Percentiles rank a stretch among this genome's conserved stretches.
Conservation (phyloP, 75 land plant species). For the Isoetes taiwanensis region DNA sequence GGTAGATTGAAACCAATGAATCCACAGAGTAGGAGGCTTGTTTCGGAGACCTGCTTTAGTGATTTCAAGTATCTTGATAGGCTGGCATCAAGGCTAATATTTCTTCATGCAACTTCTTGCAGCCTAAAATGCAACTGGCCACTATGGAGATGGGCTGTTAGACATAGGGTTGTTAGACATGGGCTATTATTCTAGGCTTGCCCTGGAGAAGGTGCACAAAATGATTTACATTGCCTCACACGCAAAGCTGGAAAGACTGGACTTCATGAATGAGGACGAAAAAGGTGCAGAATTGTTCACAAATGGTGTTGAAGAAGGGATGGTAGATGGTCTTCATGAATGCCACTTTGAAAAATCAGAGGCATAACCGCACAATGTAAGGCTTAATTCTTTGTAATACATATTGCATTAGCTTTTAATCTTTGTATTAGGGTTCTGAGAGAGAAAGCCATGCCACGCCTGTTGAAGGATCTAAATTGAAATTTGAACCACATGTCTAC, state of each 20-base stretch:
- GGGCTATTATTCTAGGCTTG: constrained; percentile 34
- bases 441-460: too few species aligned
- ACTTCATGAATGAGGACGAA: constrained; percentile 60
- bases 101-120: constrained; percentile 77
- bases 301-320: constrained; percentile 46
- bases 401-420: too few species aligned
- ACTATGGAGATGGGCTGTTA: constrained; percentile 42
- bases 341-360: constrained; percentile 17
- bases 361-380: background rate
- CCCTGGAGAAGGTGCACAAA: constrained; percentile 64
- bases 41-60: constrained; percentile 87
- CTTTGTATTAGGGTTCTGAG: too few species aligned
- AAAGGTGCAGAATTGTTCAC: constrained; percentile 63
- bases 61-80: constrained; percentile 71
- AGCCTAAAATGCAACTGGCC: constrained; percentile 69
- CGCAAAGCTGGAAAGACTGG: constrained; percentile 60
- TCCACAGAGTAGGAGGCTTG: constrained; percentile 82
- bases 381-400: too few species aligned
- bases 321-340: constrained; percentile 44
- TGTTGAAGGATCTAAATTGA: too few species aligned
- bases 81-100: constrained; percentile 80
- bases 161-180: too few species aligned
- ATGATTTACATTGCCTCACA: constrained; percentile 78
- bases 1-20: constrained; percentile 74
- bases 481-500: too few species aligned